A percentile compares a stretch with the other conserved stretches of the same genome.
These are phyloP conservation scores for Arachnopeziza araneosa DNA, from an alignment of 2,329 filamentous ascomycete species.

Conservation along the genomic window DNA sequence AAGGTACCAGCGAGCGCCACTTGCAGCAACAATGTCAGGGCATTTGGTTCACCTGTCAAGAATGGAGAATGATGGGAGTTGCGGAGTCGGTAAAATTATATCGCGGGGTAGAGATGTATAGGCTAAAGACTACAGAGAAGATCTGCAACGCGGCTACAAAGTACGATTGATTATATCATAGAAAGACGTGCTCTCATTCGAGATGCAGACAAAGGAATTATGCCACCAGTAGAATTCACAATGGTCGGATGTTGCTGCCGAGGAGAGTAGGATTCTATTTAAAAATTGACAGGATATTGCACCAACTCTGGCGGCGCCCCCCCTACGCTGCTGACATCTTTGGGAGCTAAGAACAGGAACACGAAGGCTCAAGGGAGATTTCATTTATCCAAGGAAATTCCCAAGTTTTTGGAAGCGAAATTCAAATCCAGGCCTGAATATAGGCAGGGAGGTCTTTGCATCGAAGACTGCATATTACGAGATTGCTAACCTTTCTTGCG, in stretches of 20 bases:
- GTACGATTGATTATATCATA: not conserved
- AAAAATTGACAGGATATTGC: not conserved
- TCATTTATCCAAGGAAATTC: not conserved
- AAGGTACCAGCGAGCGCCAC: not conserved
- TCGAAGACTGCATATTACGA: conserved; percentile 11
- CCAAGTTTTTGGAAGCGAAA: conserved; percentile 2
- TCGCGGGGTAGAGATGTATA: conserved; percentile 21
- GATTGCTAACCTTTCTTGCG: conserved; percentile 26
- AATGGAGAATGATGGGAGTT: not conserved
- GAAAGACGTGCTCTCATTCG: conserved; percentile 1
- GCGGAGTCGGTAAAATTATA: conserved; percentile 22
- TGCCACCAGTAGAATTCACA: not conserved
- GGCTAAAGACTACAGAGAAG: conserved; percentile 17
- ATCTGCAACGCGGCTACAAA: conserved; percentile 8
- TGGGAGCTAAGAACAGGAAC: not conserved
- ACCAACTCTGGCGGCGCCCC: conserved; percentile 14
- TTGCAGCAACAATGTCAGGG: not conserved
- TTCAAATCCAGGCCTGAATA: not conserved
- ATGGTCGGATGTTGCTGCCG: not conserved
- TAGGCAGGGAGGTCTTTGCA: not conserved
- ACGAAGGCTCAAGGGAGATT: not conserved
- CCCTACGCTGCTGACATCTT: not conserved
- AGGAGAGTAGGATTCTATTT: not conserved
- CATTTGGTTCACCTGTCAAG: not conserved
- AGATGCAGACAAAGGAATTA: not conserved